Evolutionary conservation across 1,284 basidiomycete species (phyloP).

Genomic region (Stygiomarasmius scandens): DNA sequence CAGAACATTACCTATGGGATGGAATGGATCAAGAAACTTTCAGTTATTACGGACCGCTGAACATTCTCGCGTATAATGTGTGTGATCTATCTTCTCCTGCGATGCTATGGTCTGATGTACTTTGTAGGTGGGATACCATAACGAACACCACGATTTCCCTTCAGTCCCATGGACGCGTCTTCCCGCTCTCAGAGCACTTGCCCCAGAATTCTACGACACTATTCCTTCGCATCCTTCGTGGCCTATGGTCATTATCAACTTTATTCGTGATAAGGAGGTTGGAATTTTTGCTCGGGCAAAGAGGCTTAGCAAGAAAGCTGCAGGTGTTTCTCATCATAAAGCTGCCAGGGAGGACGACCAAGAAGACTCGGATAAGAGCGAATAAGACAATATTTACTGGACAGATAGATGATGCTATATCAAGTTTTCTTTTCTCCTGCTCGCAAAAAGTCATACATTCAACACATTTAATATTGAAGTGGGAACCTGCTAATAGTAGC

Average conservation of each 20-base stretch:
- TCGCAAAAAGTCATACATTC: too few relatives aligned
- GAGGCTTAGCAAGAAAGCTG: slow-evolving; percentile 15
- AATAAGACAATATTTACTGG: background rate
- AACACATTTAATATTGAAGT: too few relatives aligned
- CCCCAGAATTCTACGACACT: slow-evolving; percentile 91
- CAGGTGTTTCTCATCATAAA: background rate
- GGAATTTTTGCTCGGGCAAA: slow-evolving; percentile 71
- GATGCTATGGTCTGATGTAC: background rate
- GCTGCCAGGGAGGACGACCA: slow-evolving; percentile 2
- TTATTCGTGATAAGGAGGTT: slow-evolving; percentile 88
- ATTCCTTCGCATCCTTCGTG: slow-evolving; percentile 89
- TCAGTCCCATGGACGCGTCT: slow-evolving; percentile 96
- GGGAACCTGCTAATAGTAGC: too few relatives aligned
- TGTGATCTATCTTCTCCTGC: slow-evolving; percentile 29
- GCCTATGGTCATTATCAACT: slow-evolving; percentile 93
- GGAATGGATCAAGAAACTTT: slow-evolving; percentile 93
- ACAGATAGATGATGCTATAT: too few relatives aligned
- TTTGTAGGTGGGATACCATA: slow-evolving; percentile 94
- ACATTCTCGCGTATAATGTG: slow-evolving; percentile 93
- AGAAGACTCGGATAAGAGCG: slow-evolving; percentile 14
- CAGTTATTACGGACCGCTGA: slow-evolving; percentile 94
- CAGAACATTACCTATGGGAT: slow-evolving; percentile 95
- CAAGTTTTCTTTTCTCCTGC: too few relatives aligned
- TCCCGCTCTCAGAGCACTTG: slow-evolving; percentile 79
- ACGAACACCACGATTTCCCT: slow-evolving; percentile 99